Percentiles rank a stretch among this genome's conserved stretches.
These are phyloP conservation scores for Picea glauca DNA, from an alignment of 75 land plant genomes.

Conservation along the genomic window DNA sequence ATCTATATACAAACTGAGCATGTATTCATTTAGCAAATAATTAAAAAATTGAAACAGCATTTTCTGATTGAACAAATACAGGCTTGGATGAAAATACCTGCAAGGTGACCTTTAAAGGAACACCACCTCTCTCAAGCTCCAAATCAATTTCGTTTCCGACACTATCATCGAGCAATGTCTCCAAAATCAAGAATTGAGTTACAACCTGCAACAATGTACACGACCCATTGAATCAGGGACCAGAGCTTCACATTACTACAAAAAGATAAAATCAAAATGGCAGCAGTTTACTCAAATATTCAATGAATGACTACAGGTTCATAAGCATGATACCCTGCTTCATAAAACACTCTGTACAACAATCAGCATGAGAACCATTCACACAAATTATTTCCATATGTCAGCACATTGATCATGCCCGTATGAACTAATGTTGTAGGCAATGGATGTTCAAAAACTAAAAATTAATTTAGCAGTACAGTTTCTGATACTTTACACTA, in stretches of 20 bases:
- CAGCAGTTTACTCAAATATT: neutral
- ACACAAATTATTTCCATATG: no score
- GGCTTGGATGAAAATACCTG: conserved; percentile 24
- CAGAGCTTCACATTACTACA: no score
- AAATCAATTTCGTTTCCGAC: conserved; percentile 56
- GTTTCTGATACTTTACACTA: no score
- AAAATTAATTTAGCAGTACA: no score
- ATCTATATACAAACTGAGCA: neutral
- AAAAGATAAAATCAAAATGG: neutral
- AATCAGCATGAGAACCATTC: no score
- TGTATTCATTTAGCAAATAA: neutral
- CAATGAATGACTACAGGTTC: no score
- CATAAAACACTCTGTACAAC: no score
- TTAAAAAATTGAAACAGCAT: neutral
- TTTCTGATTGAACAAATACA: neutral
- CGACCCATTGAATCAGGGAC: neutral
- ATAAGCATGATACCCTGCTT: no score
- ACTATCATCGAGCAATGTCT: conserved; percentile 83
- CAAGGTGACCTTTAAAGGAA: conserved; percentile 46
- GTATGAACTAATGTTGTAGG: no score
- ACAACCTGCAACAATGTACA: conserved; percentile 49
- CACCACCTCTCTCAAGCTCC: conserved; percentile 86
- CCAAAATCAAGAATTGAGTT: conserved; percentile 84
- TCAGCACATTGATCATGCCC: no score
- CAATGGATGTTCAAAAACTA: no score